phyloP scores from a whole-genome alignment of 1,139 yeast genomes.

The Candida neerlandica region DNA sequence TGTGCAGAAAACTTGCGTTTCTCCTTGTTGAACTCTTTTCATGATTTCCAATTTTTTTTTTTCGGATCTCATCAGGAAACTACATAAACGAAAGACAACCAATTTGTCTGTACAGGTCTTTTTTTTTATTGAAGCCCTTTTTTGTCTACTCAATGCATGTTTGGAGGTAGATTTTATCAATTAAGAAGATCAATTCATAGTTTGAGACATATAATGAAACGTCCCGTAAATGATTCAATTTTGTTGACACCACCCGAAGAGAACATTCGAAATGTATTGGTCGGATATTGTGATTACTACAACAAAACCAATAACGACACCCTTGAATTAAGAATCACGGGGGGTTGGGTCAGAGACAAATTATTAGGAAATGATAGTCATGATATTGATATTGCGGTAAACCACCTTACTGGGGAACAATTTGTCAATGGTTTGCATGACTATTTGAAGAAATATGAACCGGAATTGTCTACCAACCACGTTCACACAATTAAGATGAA shows the following conservation, averaged over 20 bases:
- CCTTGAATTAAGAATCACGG: constrained; percentile 76
- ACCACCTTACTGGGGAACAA: constrained; percentile 78
- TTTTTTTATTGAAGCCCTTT: constrained; percentile 2
- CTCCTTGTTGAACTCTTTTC: background rate
- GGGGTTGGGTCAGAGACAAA: constrained; percentile 99
- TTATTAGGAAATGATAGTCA: constrained; percentile 75
- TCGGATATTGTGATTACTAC: constrained; percentile 43
- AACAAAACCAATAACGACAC: constrained; percentile 22
- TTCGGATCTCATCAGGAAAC: too few relatives aligned
- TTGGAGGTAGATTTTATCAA: background rate
- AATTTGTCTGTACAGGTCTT: background rate
- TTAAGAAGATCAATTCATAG: constrained; percentile 3
- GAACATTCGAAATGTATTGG: constrained; percentile 48
- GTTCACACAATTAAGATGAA: constrained; percentile 86
- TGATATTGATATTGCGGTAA: constrained; percentile 91
- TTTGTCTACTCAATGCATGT: constrained; percentile 1
- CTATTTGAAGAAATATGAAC: constrained; percentile 50
- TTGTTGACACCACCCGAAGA: constrained; percentile 49
- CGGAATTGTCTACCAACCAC: constrained; percentile 45
- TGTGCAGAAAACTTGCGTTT: too few relatives aligned
- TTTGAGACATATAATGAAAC: constrained; percentile 19
- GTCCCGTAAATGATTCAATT: constrained; percentile 27
- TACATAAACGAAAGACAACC: too few relatives aligned
- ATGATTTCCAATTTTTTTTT: background rate
- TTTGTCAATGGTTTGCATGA: constrained; percentile 71